Percentiles rank a stretch among this genome's conserved stretches.
phyloP scores from a whole-genome alignment of 2,329 filamentous ascomycete genomes.

The Plectosphaerella cucumerina region DNA sequence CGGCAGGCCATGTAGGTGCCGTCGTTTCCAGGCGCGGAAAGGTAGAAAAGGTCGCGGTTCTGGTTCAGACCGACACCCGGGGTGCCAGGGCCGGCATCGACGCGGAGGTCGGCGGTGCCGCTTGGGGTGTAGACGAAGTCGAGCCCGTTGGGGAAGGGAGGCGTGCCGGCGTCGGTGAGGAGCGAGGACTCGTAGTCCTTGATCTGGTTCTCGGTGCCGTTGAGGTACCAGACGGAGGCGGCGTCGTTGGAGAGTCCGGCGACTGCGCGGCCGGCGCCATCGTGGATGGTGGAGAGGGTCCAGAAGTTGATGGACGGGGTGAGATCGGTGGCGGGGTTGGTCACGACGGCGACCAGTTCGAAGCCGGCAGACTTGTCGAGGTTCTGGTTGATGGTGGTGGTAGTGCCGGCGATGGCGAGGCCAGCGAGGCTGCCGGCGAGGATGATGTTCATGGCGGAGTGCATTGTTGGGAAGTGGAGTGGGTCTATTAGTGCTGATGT shows the following conservation, averaged over 20 bases:
- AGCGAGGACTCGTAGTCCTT: conserved; percentile 24
- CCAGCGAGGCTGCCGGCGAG: neutral
- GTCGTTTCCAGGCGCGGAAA: conserved; percentile 12
- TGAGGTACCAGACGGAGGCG: conserved; percentile 41
- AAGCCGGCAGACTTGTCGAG: conserved; percentile 26
- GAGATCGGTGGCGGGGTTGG: conserved; percentile 33
- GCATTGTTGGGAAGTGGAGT: neutral
- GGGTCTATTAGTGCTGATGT: no score
- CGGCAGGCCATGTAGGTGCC: conserved; percentile 39
- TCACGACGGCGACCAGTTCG: conserved; percentile 40
- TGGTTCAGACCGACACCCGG: conserved; percentile 26
- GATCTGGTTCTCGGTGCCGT: conserved; percentile 36
- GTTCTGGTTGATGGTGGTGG: neutral
- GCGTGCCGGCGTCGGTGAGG: conserved; percentile 36
- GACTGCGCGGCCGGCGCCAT: conserved; percentile 34
- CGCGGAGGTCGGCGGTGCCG: conserved; percentile 21
- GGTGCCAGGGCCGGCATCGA: conserved; percentile 31
- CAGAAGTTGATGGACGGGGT: conserved; percentile 34
- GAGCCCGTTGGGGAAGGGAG: conserved; percentile 32
- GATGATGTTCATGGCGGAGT: neutral
- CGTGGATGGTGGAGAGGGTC: conserved; percentile 36
- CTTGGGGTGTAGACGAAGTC: conserved; percentile 19
- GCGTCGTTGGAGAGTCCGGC: conserved; percentile 26
- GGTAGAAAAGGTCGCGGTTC: conserved; percentile 25
- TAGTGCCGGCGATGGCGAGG: neutral